Evolutionary conservation across 148 eudicot genomes (phyloP).

Genomic region (Rhododendron griersonianum): DNA sequence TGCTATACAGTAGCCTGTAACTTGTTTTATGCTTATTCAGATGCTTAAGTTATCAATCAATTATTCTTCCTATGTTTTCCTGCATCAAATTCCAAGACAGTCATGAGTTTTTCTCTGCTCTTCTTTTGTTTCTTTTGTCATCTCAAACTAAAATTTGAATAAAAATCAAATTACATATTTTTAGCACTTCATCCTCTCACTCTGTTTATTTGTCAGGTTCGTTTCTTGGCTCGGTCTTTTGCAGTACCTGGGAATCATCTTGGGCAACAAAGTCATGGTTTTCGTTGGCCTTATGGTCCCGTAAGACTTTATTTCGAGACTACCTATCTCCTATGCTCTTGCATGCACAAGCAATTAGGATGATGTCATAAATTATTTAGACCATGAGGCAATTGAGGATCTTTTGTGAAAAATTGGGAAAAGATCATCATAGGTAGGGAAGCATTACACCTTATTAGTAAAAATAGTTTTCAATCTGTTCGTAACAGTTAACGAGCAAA

Average conservation of each 20-base stretch:
- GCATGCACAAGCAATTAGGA: neutral
- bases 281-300: constrained; percentile 99
- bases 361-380: too few species aligned
- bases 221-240: constrained; percentile 94
- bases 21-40: neutral
- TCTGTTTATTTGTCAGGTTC: constrained; percentile 50
- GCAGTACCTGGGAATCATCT: constrained; percentile 97
- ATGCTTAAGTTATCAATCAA: neutral
- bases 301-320: constrained; percentile 35
- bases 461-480: neutral
- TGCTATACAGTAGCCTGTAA: neutral
- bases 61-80: neutral
- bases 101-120: neutral
- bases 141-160: neutral
- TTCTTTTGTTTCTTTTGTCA: neutral
- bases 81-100: neutral
- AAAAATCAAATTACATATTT: neutral
- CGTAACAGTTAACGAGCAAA: too few species aligned
- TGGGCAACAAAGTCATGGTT: constrained; percentile 99
- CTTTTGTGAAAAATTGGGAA: neutral
- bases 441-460: neutral
- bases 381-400: neutral
- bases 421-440: neutral
- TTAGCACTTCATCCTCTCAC: neutral
- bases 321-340: neutral